phyloP scores from a whole-genome alignment of 495 filamentous ascomycete species.

The Xylaria scruposa region DNA sequence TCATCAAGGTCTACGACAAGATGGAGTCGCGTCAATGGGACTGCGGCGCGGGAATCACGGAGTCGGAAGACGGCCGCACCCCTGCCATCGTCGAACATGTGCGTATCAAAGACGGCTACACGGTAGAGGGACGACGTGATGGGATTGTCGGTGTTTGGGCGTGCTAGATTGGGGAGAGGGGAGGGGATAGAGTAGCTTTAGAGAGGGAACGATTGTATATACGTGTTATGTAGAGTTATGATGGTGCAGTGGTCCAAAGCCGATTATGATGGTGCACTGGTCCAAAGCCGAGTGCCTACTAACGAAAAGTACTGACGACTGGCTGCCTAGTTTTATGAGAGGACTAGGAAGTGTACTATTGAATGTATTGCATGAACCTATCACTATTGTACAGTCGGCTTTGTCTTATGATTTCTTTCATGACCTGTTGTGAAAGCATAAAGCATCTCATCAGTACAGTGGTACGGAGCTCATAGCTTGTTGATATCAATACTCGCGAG shows the following conservation, averaged over 20 bases:
- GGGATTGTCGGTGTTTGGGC: constrained; percentile 93
- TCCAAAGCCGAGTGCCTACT: background rate
- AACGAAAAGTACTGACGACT: background rate
- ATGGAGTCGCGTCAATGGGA: constrained; percentile 96
- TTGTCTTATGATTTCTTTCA: background rate
- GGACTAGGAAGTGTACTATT: background rate
- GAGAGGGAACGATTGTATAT: constrained; percentile 12
- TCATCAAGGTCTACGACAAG: constrained; percentile 98
- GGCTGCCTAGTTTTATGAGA: background rate
- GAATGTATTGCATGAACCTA: background rate
- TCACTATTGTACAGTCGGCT: background rate
- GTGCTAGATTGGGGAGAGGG: constrained; percentile 56
- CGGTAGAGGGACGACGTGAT: constrained; percentile 87
- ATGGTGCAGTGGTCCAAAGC: too few relatives aligned
- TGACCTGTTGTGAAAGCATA: background rate
- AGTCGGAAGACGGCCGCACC: constrained; percentile 64
- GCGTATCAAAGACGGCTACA: constrained; percentile 90
- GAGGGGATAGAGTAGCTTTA: background rate
- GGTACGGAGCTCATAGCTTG: background rate
- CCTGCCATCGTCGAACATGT: constrained; percentile 84
- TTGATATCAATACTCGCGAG: background rate
- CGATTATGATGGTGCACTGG: background rate
- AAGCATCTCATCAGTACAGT: background rate
- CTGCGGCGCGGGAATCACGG: constrained; percentile 80
- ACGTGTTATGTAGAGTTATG: constrained; percentile 12